phyloP scores from a whole-genome alignment of 257 asterid species.

The Asclepias syriaca region DNA sequence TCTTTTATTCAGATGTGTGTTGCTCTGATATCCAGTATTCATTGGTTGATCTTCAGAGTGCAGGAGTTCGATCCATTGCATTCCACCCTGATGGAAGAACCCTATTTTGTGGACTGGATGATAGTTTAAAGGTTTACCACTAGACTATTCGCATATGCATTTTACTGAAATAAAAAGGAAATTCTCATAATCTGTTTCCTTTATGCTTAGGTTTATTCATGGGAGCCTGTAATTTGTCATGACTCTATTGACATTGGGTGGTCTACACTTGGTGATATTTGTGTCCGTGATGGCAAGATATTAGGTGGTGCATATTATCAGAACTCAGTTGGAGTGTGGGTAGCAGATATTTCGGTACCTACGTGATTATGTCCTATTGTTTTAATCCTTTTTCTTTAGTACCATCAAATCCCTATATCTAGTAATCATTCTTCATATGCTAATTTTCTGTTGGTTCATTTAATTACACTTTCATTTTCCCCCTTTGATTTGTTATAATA shows the following conservation, averaged over 20 bases:
- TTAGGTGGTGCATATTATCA: conserved; percentile 91
- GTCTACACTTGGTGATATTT: conserved; percentile 91
- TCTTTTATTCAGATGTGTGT: background rate
- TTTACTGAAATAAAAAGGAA: conserved; percentile 9
- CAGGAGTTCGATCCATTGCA: conserved; percentile 79
- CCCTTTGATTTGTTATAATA: background rate
- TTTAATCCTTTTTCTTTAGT: background rate
- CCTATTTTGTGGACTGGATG: conserved; percentile 87
- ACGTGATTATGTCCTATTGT: background rate
- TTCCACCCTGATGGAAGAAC: conserved; percentile 95
- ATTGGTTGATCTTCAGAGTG: conserved; percentile 43
- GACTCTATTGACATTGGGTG: conserved; percentile 97
- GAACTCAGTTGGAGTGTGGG: conserved; percentile 92
- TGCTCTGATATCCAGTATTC: background rate
- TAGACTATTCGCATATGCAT: conserved; percentile 12
- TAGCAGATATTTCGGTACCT: conserved; percentile 81
- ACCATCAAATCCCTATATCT: background rate
- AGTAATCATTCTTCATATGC: background rate
- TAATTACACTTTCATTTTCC: background rate
- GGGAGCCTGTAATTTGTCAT: conserved; percentile 96
- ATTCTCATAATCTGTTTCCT: conserved; percentile 20
- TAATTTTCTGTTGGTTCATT: background rate
- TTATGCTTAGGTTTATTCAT: conserved; percentile 75
- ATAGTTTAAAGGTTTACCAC: conserved; percentile 73
- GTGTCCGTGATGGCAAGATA: conserved; percentile 86